A percentile compares a stretch with the other conserved stretches of the same genome.
phyloP scores from a whole-genome alignment of 1,139 yeast species.

The Debaryomycetaceae sp. region DNA sequence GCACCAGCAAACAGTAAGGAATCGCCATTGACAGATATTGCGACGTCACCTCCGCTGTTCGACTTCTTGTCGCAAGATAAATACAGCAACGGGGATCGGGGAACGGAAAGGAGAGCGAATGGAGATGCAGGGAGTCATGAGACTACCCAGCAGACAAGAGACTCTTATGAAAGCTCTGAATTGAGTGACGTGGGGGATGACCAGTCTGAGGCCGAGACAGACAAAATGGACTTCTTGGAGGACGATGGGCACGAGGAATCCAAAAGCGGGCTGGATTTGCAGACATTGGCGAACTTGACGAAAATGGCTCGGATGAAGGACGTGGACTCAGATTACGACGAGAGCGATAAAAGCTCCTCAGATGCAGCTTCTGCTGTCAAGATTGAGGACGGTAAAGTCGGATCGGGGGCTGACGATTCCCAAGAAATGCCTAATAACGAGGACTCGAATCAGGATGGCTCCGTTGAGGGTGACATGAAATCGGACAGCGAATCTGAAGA shows the following conservation, averaged over 20 bases:
- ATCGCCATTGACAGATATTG: conserved; percentile 40
- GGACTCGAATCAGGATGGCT: neutral
- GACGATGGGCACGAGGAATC: conserved; percentile 26
- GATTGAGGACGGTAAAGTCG: conserved; percentile 4
- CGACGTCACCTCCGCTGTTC: conserved; percentile 38
- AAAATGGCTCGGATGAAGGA: conserved; percentile 41
- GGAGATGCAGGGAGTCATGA: conserved; percentile 1
- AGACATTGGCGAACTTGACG: conserved; percentile 37
- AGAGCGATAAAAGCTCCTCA: conserved; percentile 11
- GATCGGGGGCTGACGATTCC: conserved; percentile 2
- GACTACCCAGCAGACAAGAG: conserved; percentile 7
- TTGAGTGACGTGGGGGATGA: conserved; percentile 59
- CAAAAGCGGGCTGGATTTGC: conserved; percentile 35
- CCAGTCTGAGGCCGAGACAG: conserved; percentile 79
- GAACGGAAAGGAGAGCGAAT: neutral
- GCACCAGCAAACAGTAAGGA: conserved; percentile 14
- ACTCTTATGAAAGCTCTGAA: conserved; percentile 42
- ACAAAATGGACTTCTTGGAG: conserved; percentile 59
- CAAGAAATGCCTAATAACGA: neutral
- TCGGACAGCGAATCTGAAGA: conserved; percentile 4
- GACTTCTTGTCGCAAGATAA: conserved; percentile 17
- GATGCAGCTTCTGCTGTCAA: neutral
- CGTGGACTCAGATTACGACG: conserved; percentile 31
- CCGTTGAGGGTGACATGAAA: neutral
- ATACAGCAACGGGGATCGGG: neutral